A percentile compares a stretch with the other conserved stretches of the same genome.
These are phyloP conservation scores for Trypanosoma avium DNA, from an alignment of 208 protist species.

Conservation along the genomic window DNA sequence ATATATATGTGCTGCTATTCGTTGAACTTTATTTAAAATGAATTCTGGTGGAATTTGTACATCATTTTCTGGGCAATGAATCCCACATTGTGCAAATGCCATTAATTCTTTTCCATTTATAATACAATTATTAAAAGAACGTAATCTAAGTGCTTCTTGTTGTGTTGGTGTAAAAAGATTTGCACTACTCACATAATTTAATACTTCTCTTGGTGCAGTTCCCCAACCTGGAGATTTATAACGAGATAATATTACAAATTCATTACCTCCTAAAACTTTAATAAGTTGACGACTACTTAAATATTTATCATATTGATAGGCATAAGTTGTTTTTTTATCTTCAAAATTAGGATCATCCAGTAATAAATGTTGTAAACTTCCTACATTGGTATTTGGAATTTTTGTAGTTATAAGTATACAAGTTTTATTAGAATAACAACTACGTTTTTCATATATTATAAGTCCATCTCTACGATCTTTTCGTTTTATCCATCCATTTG, in stretches of 20 bases:
- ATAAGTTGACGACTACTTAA: constrained; percentile 27
- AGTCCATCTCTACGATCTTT: constrained; percentile 5
- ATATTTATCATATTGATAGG: constrained; percentile 33
- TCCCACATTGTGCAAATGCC: constrained; percentile 37
- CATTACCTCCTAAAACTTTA: constrained; percentile 31
- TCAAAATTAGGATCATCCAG: constrained; percentile 39
- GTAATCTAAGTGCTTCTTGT: constrained; percentile 39
- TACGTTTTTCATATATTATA: constrained; percentile 14
- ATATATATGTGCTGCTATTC: constrained; percentile 25
- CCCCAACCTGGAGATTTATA: constrained; percentile 33
- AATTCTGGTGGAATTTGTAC: constrained; percentile 16
- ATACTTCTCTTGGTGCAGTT: constrained; percentile 27
- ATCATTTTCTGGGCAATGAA: constrained; percentile 31
- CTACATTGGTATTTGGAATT: constrained; percentile 45
- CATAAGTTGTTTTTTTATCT: constrained; percentile 31
- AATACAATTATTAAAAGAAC: background rate
- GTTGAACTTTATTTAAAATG: constrained; percentile 10
- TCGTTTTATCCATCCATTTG: constrained; percentile 11
- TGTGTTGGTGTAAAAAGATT: constrained; percentile 43
- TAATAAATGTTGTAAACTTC: constrained; percentile 43
- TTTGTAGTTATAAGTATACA: constrained; percentile 34
- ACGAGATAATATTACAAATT: constrained; percentile 33
- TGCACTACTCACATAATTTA: constrained; percentile 32
- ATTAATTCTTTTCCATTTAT: constrained; percentile 3
- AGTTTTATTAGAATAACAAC: constrained; percentile 21